Evolutionary conservation across 1,139 yeast genomes (phyloP).

Genomic region (Zygoascus meyerae): DNA sequence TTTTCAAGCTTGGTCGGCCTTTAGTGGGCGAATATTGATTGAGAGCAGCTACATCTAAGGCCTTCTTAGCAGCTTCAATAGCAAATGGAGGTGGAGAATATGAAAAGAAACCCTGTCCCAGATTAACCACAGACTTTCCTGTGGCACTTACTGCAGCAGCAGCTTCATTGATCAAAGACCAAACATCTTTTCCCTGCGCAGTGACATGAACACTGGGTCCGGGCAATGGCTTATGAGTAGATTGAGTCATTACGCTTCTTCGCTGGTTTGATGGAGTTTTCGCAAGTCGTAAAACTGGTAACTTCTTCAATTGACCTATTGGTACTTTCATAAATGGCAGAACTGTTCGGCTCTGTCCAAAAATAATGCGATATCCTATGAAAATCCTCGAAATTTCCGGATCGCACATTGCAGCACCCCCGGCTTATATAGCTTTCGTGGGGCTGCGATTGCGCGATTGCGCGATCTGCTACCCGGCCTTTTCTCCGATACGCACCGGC

Average conservation of each 20-base stretch:
- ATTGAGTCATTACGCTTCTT: neutral
- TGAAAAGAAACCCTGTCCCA: slow-evolving; percentile 96
- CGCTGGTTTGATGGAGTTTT: too few species aligned
- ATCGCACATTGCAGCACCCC: too few species aligned
- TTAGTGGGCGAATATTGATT: slow-evolving; percentile 91
- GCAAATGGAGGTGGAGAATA: slow-evolving; percentile 93
- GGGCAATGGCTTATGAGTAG: slow-evolving; percentile 20
- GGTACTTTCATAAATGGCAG: too few species aligned
- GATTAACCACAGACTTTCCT: slow-evolving; percentile 70
- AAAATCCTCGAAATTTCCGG: too few species aligned
- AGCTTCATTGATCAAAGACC: slow-evolving; percentile 92
- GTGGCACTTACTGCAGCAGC: slow-evolving; percentile 65
- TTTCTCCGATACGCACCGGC: too few species aligned
- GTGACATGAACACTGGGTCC: slow-evolving; percentile 23
- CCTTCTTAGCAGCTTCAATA: slow-evolving; percentile 69
- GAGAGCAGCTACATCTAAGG: slow-evolving; percentile 62
- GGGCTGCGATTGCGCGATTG: too few species aligned
- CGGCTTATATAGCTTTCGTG: too few species aligned
- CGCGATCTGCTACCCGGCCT: too few species aligned
- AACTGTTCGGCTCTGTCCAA: too few species aligned
- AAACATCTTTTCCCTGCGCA: slow-evolving; percentile 59
- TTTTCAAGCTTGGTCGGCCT: slow-evolving; percentile 72
- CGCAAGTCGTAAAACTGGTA: too few species aligned
- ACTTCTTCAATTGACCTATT: too few species aligned
- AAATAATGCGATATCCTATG: too few species aligned